Percentiles rank a stretch among this genome's conserved stretches.
These are phyloP conservation scores for Kodamaea neixiangensis DNA, from an alignment of 805 yeast genomes.

Conservation along the genomic window DNA sequence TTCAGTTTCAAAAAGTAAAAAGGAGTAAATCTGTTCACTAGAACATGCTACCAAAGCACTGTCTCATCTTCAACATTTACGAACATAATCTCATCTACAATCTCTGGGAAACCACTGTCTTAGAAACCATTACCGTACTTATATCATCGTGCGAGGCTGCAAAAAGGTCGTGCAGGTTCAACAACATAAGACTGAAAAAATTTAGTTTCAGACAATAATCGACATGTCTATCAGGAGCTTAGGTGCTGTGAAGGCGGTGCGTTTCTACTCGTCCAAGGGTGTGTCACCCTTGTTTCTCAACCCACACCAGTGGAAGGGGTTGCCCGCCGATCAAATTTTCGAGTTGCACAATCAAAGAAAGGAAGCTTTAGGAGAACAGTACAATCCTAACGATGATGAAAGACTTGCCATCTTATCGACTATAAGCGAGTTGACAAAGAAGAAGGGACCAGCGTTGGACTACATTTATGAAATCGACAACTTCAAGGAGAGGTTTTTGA, in stretches of 20 bases:
- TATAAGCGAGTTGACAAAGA: constrained; percentile 28
- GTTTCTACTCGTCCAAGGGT: constrained; percentile 13
- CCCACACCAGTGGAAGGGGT: constrained; percentile 71
- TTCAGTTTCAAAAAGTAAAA: too few species aligned
- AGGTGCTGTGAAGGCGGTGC: constrained; percentile 4
- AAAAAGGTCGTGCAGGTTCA: constrained; percentile 2
- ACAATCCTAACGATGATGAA: constrained; percentile 65
- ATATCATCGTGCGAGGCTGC: constrained; percentile 1
- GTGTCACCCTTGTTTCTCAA: constrained; percentile 47
- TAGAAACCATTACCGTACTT: neutral
- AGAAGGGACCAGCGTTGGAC: constrained; percentile 34
- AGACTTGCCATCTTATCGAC: constrained; percentile 56
- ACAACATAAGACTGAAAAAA: constrained; percentile 5
- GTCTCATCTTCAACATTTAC: too few species aligned
- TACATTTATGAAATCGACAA: constrained; percentile 45
- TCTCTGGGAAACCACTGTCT: neutral
- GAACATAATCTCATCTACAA: too few species aligned
- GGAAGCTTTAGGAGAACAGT: constrained; percentile 51
- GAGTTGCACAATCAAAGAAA: constrained; percentile 62
- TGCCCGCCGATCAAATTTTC: constrained; percentile 63
- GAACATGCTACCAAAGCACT: too few species aligned
- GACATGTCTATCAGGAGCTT: constrained; percentile 12
- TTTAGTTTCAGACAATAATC: constrained; percentile 6
- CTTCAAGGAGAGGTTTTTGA: constrained; percentile 44
- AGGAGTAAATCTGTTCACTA: too few species aligned